These are phyloP conservation scores for Apiospora arundinis DNA, from an alignment of 2,329 filamentous ascomycete genomes.

Conservation along the genomic window DNA sequence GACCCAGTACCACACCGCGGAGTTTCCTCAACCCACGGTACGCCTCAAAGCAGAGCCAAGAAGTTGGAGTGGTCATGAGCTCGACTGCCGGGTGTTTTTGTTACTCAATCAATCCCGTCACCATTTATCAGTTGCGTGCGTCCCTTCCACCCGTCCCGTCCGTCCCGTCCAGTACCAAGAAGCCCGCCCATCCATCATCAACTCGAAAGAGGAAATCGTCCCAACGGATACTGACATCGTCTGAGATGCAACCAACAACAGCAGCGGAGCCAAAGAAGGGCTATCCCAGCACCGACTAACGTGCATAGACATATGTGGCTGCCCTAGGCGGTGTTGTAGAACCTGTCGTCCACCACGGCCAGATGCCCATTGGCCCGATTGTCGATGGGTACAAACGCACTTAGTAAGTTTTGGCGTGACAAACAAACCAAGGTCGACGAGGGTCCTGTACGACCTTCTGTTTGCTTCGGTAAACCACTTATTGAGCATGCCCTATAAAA, in stretches of 20 bases:
- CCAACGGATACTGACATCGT: neutral
- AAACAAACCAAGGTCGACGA: slow-evolving; percentile 1
- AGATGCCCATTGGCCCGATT: neutral
- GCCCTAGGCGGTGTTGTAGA: neutral
- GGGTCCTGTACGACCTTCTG: neutral
- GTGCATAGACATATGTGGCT: neutral
- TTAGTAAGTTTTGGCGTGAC: neutral
- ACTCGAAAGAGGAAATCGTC: slow-evolving; percentile 13
- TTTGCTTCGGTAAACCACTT: neutral
- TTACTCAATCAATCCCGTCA: neutral
- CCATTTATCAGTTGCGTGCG: neutral
- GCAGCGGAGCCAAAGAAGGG: neutral
- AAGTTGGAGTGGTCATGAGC: neutral
- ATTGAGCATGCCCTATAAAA: neutral
- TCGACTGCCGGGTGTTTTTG: neutral
- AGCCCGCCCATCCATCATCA: neutral
- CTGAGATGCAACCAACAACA: neutral
- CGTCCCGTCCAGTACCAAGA: neutral
- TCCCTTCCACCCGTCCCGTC: neutral
- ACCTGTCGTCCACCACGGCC: neutral
- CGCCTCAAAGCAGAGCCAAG: neutral
- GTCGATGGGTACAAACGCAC: neutral
- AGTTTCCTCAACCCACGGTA: neutral
- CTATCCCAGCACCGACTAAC: neutral
- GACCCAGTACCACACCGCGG: neutral